These are phyloP conservation scores for Myxozyma udenii DNA, from an alignment of 805 yeast genomes.

Conservation along the genomic window DNA sequence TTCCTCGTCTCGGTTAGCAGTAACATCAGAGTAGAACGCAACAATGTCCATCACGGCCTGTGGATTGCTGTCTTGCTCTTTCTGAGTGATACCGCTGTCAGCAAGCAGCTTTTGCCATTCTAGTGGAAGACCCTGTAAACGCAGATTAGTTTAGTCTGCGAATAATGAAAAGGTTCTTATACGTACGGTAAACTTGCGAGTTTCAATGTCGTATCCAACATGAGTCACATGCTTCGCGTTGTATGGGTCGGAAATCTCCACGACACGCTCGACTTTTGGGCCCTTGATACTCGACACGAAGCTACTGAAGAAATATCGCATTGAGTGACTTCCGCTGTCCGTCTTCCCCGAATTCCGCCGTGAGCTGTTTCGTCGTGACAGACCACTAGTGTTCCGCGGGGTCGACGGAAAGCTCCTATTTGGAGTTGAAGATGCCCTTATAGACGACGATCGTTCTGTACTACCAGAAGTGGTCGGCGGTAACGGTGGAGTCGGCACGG, in stretches of 20 bases:
- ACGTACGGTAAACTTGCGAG: slow-evolving; percentile 58
- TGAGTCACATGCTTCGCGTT: slow-evolving; percentile 87
- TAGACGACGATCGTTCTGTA: too few species aligned
- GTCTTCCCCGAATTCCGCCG: slow-evolving; percentile 9
- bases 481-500: slow-evolving; percentile 15
- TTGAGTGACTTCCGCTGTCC: slow-evolving; percentile 2
- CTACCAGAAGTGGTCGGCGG: too few species aligned
- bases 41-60: slow-evolving; percentile 82
- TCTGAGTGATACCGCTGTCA: slow-evolving; percentile 73
- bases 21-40: slow-evolving; percentile 54
- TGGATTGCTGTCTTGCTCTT: slow-evolving; percentile 78
- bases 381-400: neutral
- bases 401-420: neutral
- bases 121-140: slow-evolving; percentile 62
- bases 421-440: neutral
- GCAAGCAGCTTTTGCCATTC: slow-evolving; percentile 77
- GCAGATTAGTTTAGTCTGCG: neutral
- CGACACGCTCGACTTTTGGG: neutral
- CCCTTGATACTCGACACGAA: slow-evolving; percentile 21
- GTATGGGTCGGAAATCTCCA: slow-evolving; percentile 80
- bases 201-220: slow-evolving; percentile 71
- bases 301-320: slow-evolving; percentile 5
- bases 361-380: slow-evolving; percentile 1
- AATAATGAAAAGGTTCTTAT: neutral
- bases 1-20: slow-evolving; percentile 33